Base-by-base conservation (phyloP, 1,284 basidiomycete genomes). In the Trametes hirsuta region DNA sequence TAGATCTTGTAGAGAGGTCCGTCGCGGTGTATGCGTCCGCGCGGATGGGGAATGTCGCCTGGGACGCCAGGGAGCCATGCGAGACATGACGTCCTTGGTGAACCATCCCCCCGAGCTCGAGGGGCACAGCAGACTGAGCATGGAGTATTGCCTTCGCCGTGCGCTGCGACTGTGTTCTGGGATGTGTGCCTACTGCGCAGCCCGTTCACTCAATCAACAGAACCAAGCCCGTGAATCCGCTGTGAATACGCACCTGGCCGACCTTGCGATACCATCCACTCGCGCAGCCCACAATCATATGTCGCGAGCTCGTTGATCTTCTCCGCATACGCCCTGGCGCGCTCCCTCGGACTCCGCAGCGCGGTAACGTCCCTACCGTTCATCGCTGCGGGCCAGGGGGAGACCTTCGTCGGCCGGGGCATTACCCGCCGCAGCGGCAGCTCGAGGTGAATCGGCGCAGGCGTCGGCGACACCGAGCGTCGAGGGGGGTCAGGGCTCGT, bases 241-340 rank as follows among this genome's bases (percentile, higher is more conserved):
- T 3, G 6, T n/a, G 6, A 15, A 12, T 10, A 74, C 81, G 57
- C 69, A 92, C 92, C 81, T 77, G 81, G 80, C 59, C 62, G 72
- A 67, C 76, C 82, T 59, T 81, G 82, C 49, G 82, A 81, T 37
- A 76, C 66, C 47, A 93, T 78, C 95, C 94, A 96, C 24, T 90
- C 87, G 14, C 78, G 77, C 60, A 97, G 73, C 18, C 95, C 94
- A 68, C 88, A 90, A 70, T 95, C 92, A 66, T 86, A 86, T 61
- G 81, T 77, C 48, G 86, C 83, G 21, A 97, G 75, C 68, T 95
- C 93, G 69, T 94, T 93, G 66, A 96, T 91, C 75, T 94, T 94
- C 62, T 79, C 76, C 8, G 91, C 90, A 70, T 97, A 97, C 47
- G 86, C 84, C 34, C 79, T 73, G 49, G 91, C 91, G 41, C 94